A percentile compares a stretch with the other conserved stretches of the same genome.
phyloP scores from a whole-genome alignment of 345 rosid species.

The Abelmoschus esculentus region DNA sequence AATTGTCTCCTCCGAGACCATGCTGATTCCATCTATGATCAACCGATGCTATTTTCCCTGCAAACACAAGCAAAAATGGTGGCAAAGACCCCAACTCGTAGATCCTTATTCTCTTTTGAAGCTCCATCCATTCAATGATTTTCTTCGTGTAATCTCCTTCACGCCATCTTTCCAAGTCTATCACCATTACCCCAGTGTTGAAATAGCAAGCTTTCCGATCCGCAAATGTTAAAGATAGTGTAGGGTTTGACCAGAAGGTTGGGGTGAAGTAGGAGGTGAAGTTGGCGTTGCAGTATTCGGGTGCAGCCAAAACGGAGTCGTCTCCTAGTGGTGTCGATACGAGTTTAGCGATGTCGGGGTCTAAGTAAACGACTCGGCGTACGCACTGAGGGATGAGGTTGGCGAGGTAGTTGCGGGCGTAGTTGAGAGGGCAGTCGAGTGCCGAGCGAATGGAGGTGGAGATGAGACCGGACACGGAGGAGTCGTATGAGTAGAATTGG shows the following conservation, averaged over 20 bases:
- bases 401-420: no score
- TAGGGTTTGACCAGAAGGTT: constrained; percentile 73
- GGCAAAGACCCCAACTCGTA: constrained; percentile 79
- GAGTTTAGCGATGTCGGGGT: constrained; percentile 43
- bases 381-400: no score
- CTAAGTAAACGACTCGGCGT: no score
- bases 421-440: constrained; percentile 38
- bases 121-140: constrained; percentile 87
- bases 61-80: constrained; percentile 71
- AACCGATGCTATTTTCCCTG: constrained; percentile 64
- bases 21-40: constrained; percentile 90
- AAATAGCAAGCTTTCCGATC: constrained; percentile 68
- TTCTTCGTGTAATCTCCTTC: constrained; percentile 55
- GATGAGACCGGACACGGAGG: constrained; percentile 54
- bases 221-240: constrained; percentile 53
- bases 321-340: constrained; percentile 40
- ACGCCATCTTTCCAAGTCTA: constrained; percentile 63
- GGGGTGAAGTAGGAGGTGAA: constrained; percentile 79
- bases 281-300: constrained; percentile 74
- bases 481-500: constrained; percentile 49
- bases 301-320: constrained; percentile 56
- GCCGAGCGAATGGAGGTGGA: constrained; percentile 87
- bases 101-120: constrained; percentile 71
- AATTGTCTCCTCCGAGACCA: constrained; percentile 65
- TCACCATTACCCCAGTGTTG: constrained; percentile 92